Evolutionary conservation across 345 rosid species (phyloP).

Genomic region (Hevea brasiliensis): DNA sequence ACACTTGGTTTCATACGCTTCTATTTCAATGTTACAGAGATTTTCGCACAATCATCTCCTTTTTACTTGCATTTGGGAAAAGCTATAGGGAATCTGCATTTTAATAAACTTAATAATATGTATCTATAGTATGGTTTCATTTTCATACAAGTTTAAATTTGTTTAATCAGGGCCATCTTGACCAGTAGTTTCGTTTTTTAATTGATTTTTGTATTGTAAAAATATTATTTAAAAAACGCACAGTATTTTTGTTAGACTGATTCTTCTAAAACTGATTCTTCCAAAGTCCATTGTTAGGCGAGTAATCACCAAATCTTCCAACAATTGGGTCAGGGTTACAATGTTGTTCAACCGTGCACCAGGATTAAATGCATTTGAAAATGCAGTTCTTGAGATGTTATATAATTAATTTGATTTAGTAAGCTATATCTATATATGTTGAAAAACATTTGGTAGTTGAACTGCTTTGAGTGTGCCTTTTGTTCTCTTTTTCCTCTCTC

Average conservation of each 20-base stretch:
- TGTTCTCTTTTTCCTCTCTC: neutral
- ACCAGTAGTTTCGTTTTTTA: neutral
- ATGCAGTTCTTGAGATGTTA: neutral
- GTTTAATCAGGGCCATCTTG: slow-evolving; percentile 11
- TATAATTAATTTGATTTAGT: slow-evolving; percentile 13
- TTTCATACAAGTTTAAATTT: slow-evolving; percentile 1
- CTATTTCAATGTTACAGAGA: neutral
- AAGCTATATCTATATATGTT: slow-evolving; percentile 9
- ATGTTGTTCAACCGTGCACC: slow-evolving; percentile 44
- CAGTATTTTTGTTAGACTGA: slow-evolving; percentile 8
- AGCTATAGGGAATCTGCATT: neutral
- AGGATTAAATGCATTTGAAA: slow-evolving; percentile 16
- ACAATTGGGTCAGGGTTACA: slow-evolving; percentile 14
- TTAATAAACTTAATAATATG: neutral
- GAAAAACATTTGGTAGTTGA: slow-evolving; percentile 31
- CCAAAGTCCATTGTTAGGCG: slow-evolving; percentile 35
- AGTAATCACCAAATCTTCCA: slow-evolving; percentile 20
- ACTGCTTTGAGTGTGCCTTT: slow-evolving; percentile 19
- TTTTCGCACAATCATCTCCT: neutral
- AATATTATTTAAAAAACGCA: neutral
- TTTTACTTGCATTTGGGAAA: neutral
- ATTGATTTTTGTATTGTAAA: neutral
- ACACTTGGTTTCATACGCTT: neutral
- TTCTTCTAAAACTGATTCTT: slow-evolving; percentile 15
- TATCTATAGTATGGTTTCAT: neutral